Percentiles rank a stretch among this genome's conserved stretches.
phyloP scores from a whole-genome alignment of 1,284 basidiomycete species.

The Uromyces viciae-fabae region DNA sequence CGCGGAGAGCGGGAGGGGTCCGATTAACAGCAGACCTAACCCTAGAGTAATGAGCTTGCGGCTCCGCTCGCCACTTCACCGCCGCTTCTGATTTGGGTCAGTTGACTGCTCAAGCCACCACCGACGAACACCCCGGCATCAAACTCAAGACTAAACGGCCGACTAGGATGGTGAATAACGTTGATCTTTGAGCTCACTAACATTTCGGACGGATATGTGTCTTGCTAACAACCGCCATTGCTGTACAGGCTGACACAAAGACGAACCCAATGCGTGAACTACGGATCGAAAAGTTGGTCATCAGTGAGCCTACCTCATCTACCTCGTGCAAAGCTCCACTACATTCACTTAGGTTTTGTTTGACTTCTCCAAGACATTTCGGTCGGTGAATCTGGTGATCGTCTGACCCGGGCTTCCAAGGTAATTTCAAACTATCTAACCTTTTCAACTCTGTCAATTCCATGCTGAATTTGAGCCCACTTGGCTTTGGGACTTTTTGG shows the following conservation, averaged over 20 bases:
- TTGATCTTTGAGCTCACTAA: neutral
- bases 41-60: conserved; percentile 25
- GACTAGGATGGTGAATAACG: conserved; percentile 15
- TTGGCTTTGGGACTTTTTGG: neutral
- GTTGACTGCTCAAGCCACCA: neutral
- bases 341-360: neutral
- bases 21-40: conserved; percentile 3
- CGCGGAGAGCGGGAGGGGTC: neutral
- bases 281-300: conserved; percentile 43
- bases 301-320: conserved; percentile 30
- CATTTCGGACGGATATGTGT: neutral
- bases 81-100: too few relatives aligned
- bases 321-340: neutral
- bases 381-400: conserved; percentile 98
- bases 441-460: neutral
- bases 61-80: neutral
- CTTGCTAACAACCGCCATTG: neutral
- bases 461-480: neutral
- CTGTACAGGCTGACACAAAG: conserved; percentile 39
- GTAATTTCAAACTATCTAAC: conserved; percentile 58
- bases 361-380: conserved; percentile 74
- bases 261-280: conserved; percentile 45
- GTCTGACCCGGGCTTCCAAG: conserved; percentile 97
- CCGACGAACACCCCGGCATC: neutral
- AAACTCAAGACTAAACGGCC: conserved; percentile 14